Evolutionary conservation across 2,329 filamentous ascomycete species (phyloP), one percentile per base, ranked within the genome.

Genomic region (Botrytis squamosa): DNA sequence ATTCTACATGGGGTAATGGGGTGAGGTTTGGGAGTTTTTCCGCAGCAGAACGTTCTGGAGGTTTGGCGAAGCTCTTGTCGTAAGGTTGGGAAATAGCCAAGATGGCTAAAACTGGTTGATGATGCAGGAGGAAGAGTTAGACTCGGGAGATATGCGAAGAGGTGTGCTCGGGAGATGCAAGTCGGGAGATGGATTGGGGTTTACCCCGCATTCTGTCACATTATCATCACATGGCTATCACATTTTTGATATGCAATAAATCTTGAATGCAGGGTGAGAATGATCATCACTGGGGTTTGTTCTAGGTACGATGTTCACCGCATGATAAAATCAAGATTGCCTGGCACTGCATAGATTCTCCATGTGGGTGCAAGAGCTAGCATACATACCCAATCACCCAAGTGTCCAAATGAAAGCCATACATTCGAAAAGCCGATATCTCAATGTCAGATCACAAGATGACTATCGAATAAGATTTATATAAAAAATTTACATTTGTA

Each of bases 201-300:
- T 52, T 55, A 68, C 65, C 65, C 65, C 65, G 46, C 46, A 68
- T 68, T 55, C n/a, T 38, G 20, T 52, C 44, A 67, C 64, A 38
- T 52, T 67, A 3, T 36, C 12, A 55, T 68, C 46, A 55, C 65
- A 20, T 55, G 46, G 46, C n/a, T 49, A 44, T 67, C 22, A 38
- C 22, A 67, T 67, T 67, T 55, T 40, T 46, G 8, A 4, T 20
- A 64, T 64, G 40, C 62, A 33, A 64, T 64, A 20, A 29, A 44
- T 64, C 62, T n/a, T 14, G n/a, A 29, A 29, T 68, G 65, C 14
- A 55, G 38, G 16, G 8, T 20, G 65, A 40, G 25, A 36, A 55
- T 68, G 49, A 68, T 68, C 36, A 57, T 57, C 66, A 25, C 36
- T 22, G 36, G 46, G 49, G 16, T 29, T 18, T n/a, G 10, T 20